phyloP scores from a whole-genome alignment of 2,329 filamentous ascomycete species.

The Sclerotinia borealis region DNA sequence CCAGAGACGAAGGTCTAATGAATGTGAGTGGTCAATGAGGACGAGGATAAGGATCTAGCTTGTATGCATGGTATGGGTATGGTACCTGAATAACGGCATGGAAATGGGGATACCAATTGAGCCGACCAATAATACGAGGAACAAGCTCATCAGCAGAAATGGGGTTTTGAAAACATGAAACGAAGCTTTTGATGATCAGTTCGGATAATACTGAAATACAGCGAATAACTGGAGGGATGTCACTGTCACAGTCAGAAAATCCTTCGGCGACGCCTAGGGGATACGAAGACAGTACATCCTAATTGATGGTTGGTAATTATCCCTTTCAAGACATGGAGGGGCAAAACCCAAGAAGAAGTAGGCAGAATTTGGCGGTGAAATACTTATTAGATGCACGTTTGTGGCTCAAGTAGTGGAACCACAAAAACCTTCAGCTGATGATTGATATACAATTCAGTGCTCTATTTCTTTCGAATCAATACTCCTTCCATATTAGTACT shows the following conservation, averaged over 20 bases:
- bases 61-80: too few species aligned
- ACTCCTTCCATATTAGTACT: neutral
- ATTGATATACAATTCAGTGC: too few species aligned
- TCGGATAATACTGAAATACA: neutral
- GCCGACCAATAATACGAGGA: neutral
- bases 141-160: neutral
- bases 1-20: neutral
- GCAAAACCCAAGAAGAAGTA: too few species aligned
- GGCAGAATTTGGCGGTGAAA: too few species aligned
- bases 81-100: neutral
- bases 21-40: neutral
- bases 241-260: neutral
- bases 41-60: too few species aligned
- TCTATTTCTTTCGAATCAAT: neutral
- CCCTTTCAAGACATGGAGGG: too few species aligned
- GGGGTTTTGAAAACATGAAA: neutral
- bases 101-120: neutral
- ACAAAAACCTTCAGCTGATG: neutral
- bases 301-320: neutral
- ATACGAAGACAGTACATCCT: too few species aligned
- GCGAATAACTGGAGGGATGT: neutral
- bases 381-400: conserved; percentile 6
- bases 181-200: neutral
- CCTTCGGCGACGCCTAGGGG: neutral
- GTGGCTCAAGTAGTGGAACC: neutral